Conservation (phyloP, 164 flowering plant genomes). For the Kingdonia uniflora region DNA sequence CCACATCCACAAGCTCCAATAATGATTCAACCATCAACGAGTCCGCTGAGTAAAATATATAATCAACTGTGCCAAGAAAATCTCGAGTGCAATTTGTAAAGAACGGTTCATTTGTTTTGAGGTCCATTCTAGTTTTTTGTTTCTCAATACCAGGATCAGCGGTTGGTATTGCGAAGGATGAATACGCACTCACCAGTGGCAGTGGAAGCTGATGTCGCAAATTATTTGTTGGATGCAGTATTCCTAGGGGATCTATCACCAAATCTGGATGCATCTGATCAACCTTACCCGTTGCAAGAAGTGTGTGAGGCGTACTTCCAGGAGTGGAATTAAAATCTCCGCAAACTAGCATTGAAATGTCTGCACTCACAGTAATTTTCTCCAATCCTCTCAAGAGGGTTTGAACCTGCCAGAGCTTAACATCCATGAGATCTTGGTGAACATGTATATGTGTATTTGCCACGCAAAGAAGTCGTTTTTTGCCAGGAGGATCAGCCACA, state of each 20-base stretch:
- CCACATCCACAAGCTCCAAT: constrained; percentile 94
- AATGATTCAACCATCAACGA: constrained; percentile 78
- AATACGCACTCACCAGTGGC: constrained; percentile 98
- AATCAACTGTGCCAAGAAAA: constrained; percentile 88
- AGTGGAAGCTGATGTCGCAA: constrained; percentile 81
- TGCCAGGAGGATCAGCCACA: constrained; percentile 69
- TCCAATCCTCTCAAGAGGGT: constrained; percentile 60
- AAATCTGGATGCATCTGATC: constrained; percentile 83
- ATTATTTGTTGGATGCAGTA: constrained; percentile 84
- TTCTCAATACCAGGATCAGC: constrained; percentile 57
- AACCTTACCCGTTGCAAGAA: constrained; percentile 87
- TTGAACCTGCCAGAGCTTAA: constrained; percentile 91
- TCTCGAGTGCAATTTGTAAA: constrained; percentile 93
- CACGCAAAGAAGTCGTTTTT: constrained; percentile 94
- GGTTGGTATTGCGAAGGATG: constrained; percentile 77
- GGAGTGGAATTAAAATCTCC: constrained; percentile 93
- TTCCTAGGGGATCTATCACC: constrained; percentile 69
- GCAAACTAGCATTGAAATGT: constrained; percentile 96
- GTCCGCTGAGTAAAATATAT: constrained; percentile 99
- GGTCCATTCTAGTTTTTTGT: constrained; percentile 76
- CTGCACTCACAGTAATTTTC: constrained; percentile 93
- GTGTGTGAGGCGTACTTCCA: constrained; percentile 97
- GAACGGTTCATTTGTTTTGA: constrained; percentile 84
- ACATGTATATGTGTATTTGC: constrained; percentile 96
- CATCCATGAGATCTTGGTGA: constrained; percentile 86